Base-by-base conservation (phyloP, 1,284 basidiomycete species). In the Malassezia equina region DNA sequence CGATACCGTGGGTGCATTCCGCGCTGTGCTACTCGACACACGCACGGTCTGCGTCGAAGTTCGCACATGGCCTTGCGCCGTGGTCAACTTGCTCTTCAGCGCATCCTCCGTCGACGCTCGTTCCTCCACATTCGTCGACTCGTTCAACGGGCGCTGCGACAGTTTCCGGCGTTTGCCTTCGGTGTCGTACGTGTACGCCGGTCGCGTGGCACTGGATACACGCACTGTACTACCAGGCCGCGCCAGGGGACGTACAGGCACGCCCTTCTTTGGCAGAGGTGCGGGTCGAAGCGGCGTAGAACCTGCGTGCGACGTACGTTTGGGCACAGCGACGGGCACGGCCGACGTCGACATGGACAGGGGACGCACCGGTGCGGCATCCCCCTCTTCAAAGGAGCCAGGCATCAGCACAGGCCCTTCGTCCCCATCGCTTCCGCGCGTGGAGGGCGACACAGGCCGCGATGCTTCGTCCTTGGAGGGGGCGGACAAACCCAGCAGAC, bases 401-500 rank as follows among this genome's bases (percentile, higher is more conserved):
- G 53, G 53, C 47, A 55, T 50, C 2, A n/a, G 27, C 4, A 4
- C 24, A 13, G 27, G 12, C 12, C 24, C n/a, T 24, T 27, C 41
- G 6, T 24, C 23, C 12, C 24, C 19, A 43, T 43, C 27, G 19
- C 13, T 4, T 12, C 15, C 27, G 15, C 29, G 60, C 49, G 13
- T 36, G 2, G 7, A 24, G 29, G 17, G 31, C 24, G 19, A 44
- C 28, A 21, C 19, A 32, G 24, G 48, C 39, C 24, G 43, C 34
- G 40, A 23, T 47, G 17, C 33, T 19, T 17, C 56, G 31, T 31
- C 51, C 15, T 27, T 52, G 43, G n/a, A 40, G 4, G 39, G 47
- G 3, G 47, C 56, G 9, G 54, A 55, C 44, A 67, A 48, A 6
- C 66, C 66, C 17, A 67, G 55, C 48, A 67, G 59, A 21, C 64